A percentile compares a stretch with the other conserved stretches of the same genome.
Conservation (phyloP, 805 yeast species). For the Candida caryicola region DNA sequence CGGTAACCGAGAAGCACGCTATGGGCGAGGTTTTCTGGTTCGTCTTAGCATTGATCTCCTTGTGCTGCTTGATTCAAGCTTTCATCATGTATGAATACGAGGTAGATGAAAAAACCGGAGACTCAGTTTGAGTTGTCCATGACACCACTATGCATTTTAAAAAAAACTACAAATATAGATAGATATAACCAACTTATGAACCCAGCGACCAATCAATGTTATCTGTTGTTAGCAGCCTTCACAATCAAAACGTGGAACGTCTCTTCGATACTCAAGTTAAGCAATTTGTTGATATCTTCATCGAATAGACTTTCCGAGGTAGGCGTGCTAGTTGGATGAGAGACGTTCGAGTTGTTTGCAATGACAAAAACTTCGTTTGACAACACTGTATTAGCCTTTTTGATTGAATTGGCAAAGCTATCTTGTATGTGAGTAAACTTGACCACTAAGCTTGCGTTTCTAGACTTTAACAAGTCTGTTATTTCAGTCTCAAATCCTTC, state of each 20-base stretch:
- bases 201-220: background rate
- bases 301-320: conserved; percentile 14
- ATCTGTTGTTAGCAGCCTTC: conserved; percentile 8
- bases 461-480: conserved; percentile 4
- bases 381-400: conserved; percentile 10
- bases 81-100: conserved; percentile 25
- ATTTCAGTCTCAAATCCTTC: conserved; percentile 11
- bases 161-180: background rate
- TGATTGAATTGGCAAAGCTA: conserved; percentile 14
- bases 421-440: conserved; percentile 16
- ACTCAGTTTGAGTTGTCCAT: background rate
- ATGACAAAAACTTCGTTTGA: conserved; percentile 22
- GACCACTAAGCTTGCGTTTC: conserved; percentile 12
- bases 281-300: conserved; percentile 20
- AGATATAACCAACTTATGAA: background rate
- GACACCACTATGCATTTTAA: too few species aligned
- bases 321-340: conserved; percentile 3
- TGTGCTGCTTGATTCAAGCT: conserved; percentile 18
- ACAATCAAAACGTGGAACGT: conserved; percentile 23
- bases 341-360: conserved; percentile 18
- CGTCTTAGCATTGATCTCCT: conserved; percentile 23
- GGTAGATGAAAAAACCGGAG: conserved; percentile 14
- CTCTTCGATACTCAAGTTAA: conserved; percentile 21
- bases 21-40: conserved; percentile 33
- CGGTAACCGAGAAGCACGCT: conserved; percentile 23